Percentiles rank a stretch among this genome's conserved stretches.
phyloP scores from a whole-genome alignment of 1,284 basidiomycete species.

The Thecaphora frezii region DNA sequence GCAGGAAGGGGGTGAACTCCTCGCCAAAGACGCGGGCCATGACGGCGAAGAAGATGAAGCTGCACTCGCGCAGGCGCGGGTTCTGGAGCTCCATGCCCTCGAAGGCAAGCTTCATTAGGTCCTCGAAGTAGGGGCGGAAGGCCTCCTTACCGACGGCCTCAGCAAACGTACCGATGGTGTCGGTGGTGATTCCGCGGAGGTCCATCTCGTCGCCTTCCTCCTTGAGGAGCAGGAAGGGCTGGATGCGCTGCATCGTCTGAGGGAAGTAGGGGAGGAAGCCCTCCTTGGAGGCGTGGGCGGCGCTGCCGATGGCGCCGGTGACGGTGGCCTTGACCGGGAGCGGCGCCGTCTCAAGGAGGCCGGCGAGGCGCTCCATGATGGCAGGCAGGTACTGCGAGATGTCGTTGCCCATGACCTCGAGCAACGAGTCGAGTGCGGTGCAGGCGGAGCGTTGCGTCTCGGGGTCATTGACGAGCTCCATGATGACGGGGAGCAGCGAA shows the following conservation, averaged over 20 bases:
- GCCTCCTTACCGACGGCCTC: conserved; percentile 92
- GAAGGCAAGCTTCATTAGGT: conserved; percentile 95
- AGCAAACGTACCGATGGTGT: conserved; percentile 95
- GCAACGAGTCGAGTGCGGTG: conserved; percentile 91
- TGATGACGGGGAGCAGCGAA: conserved; percentile 74
- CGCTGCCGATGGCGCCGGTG: conserved; percentile 95
- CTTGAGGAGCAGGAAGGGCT: conserved; percentile 79
- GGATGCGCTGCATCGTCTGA: conserved; percentile 84
- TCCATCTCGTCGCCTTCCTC: conserved; percentile 78
- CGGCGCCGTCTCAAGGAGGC: conserved; percentile 83
- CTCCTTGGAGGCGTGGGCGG: conserved; percentile 93
- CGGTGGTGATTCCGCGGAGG: conserved; percentile 95
- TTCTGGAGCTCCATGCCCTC: conserved; percentile 81
- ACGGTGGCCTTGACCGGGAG: conserved; percentile 89
- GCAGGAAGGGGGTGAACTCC: conserved; percentile 86
- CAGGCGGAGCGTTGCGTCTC: conserved; percentile 88
- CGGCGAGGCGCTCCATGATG: conserved; percentile 92
- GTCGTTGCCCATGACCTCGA: conserved; percentile 89
- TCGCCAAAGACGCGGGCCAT: conserved; percentile 95
- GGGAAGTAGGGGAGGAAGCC: conserved; percentile 94
- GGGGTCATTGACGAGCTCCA: conserved; percentile 76
- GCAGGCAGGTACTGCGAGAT: conserved; percentile 87
- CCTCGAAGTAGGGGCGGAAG: conserved; percentile 92
- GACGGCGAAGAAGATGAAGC: conserved; percentile 97
- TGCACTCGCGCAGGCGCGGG: conserved; percentile 88